Percentiles rank a stretch among this genome's conserved stretches.
Evolutionary conservation across 148 eudicot species (phyloP).

Genomic region (Silene uniflora): DNA sequence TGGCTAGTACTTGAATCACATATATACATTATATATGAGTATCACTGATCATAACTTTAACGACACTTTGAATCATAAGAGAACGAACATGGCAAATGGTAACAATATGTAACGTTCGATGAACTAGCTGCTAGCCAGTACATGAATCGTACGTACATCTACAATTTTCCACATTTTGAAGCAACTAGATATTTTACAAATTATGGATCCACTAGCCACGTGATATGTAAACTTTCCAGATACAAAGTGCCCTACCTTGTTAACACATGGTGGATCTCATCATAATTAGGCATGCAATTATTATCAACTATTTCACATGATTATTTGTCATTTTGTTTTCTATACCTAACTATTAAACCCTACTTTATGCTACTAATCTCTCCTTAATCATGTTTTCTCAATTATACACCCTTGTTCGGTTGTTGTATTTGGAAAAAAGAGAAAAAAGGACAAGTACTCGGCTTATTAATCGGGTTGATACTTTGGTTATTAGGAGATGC

Average conservation of each 20-base stretch:
- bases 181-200: neutral
- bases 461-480: neutral
- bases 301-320: conserved; percentile 3
- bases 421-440: conserved; percentile 13
- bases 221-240: neutral
- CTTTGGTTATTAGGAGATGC: too few species aligned
- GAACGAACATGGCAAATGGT: too few species aligned
- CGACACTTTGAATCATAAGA: too few species aligned
- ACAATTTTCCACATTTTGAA: neutral
- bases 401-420: neutral
- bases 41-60: too few species aligned
- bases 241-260: neutral
- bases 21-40: too few species aligned
- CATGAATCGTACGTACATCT: neutral
- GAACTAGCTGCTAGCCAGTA: neutral
- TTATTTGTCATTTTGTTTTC: conserved; percentile 1
- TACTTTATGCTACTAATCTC: neutral
- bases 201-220: neutral
- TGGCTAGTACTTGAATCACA: too few species aligned
- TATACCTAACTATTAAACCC: neutral
- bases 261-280: conserved; percentile 11
- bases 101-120: neutral
- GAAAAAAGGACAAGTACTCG: neutral
- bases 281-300: neutral
- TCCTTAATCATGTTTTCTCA: neutral